Evolutionary conservation across 768 basidiomycete species (phyloP).

Genomic region (Stropharia rugosoannulata): DNA sequence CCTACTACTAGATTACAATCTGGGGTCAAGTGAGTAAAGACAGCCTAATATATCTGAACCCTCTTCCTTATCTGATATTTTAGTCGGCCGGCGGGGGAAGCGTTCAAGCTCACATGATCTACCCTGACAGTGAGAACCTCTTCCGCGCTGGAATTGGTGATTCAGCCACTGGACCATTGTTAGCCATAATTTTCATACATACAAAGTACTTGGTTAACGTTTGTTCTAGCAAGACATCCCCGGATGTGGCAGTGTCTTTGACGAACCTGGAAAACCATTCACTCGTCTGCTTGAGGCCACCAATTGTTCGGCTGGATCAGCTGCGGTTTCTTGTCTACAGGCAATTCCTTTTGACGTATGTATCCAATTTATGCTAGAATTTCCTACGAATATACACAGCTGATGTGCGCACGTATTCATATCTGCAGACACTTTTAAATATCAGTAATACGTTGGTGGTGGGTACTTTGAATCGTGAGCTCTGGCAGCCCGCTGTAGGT

Average conservation of each 20-base stretch:
- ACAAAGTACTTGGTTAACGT: not conserved
- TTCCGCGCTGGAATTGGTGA: constrained; percentile 56
- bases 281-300: constrained; percentile 43
- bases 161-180: constrained; percentile 54
- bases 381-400: not conserved
- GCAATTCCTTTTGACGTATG: constrained; percentile 43
- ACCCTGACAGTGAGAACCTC: constrained; percentile 30
- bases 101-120: constrained; percentile 46
- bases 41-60: not conserved
- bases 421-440: constrained; percentile 42
- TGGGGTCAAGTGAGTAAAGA: constrained; percentile 46
- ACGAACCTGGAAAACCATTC: constrained; percentile 52
- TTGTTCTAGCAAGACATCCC: constrained; percentile 47
- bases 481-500: constrained; percentile 59
- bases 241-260: constrained; percentile 42
- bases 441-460: constrained; percentile 46
- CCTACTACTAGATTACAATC: constrained; percentile 42
- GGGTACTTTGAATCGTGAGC: constrained; percentile 45
- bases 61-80: not conserved
- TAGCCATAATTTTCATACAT: constrained; percentile 16
- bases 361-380: too few species aligned
- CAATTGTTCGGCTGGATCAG: constrained; percentile 39
- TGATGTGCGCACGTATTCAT: not conserved
- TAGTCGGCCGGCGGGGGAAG: constrained; percentile 55
- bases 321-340: constrained; percentile 44